Conservation (phyloP, 192 early-diverging fungal species). For the Coemansia sp. region DNA sequence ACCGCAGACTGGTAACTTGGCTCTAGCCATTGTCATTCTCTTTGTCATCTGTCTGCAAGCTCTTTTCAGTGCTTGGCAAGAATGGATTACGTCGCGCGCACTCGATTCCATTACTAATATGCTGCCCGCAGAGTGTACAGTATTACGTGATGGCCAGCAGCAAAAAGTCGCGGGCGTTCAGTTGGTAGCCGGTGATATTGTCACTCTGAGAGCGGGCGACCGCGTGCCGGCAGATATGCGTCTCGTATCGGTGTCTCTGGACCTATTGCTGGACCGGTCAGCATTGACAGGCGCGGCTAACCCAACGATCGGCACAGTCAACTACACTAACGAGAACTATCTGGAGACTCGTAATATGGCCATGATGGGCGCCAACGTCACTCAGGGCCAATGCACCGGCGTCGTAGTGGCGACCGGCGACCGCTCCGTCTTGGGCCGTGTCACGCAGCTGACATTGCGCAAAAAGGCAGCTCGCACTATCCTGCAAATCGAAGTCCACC, state of each 20-base stretch:
- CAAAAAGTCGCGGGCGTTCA: constrained; percentile 57
- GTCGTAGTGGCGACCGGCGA: constrained; percentile 81
- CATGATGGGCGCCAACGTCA: constrained; percentile 71
- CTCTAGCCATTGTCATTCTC: constrained; percentile 62
- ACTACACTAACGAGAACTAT: constrained; percentile 71
- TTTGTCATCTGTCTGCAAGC: constrained; percentile 71
- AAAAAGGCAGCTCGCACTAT: constrained; percentile 59
- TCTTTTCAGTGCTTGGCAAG: constrained; percentile 69
- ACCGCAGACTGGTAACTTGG: constrained; percentile 62
- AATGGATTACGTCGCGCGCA: constrained; percentile 67
- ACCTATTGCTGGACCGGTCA: constrained; percentile 78
- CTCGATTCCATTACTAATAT: constrained; percentile 77
- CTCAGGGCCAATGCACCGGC: constrained; percentile 72
- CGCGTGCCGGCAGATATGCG: constrained; percentile 80
- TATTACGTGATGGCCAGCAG: constrained; percentile 68
- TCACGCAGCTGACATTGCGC: constrained; percentile 63
- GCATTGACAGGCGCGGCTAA: constrained; percentile 79
- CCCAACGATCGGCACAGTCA: constrained; percentile 63
- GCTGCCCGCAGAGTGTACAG: constrained; percentile 64
- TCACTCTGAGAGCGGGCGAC: constrained; percentile 66
- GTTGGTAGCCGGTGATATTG: constrained; percentile 77
- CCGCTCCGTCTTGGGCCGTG: constrained; percentile 74
- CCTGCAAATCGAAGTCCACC: constrained; percentile 70
- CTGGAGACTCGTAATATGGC: constrained; percentile 84
- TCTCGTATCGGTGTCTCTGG: constrained; percentile 63